A percentile compares a stretch with the other conserved stretches of the same genome.
Conservation (phyloP, 768 basidiomycete genomes). For the Mycena latifolia region DNA sequence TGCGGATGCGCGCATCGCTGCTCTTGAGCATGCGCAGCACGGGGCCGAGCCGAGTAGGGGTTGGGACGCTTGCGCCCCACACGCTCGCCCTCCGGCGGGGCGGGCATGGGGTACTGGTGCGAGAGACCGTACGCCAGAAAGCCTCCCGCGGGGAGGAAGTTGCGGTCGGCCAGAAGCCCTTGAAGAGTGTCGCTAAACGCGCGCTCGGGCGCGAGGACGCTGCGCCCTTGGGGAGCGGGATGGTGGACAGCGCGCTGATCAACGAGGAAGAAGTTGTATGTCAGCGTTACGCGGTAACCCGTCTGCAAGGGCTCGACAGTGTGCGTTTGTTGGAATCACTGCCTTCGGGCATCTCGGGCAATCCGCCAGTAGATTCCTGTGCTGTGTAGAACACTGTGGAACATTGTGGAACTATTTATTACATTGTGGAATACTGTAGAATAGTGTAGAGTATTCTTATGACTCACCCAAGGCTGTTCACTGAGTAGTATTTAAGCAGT, state of each 20-base stretch:
- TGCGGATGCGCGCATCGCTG: conserved; percentile 22
- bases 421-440: too few species aligned
- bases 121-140: conserved; percentile 21
- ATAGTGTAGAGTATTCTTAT: too few species aligned
- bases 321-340: too few species aligned
- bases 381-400: too few species aligned
- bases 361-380: too few species aligned
- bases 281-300: conserved; percentile 59
- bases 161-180: conserved; percentile 8
- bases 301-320: conserved; percentile 56
- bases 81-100: background rate
- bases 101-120: conserved; percentile 26
- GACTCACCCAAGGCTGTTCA: too few species aligned
- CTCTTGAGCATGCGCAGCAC: conserved; percentile 24
- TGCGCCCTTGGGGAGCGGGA: background rate
- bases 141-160: conserved; percentile 17
- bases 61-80: background rate
- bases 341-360: too few species aligned
- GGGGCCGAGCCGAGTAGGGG: background rate
- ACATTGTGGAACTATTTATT: too few species aligned
- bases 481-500: too few species aligned
- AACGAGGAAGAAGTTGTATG: conserved; percentile 55
- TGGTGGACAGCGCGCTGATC: background rate
- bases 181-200: background rate
- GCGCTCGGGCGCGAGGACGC: background rate